These are phyloP conservation scores for Ilex paraguariensis DNA, from an alignment of 305 asterid species.

Conservation along the genomic window DNA sequence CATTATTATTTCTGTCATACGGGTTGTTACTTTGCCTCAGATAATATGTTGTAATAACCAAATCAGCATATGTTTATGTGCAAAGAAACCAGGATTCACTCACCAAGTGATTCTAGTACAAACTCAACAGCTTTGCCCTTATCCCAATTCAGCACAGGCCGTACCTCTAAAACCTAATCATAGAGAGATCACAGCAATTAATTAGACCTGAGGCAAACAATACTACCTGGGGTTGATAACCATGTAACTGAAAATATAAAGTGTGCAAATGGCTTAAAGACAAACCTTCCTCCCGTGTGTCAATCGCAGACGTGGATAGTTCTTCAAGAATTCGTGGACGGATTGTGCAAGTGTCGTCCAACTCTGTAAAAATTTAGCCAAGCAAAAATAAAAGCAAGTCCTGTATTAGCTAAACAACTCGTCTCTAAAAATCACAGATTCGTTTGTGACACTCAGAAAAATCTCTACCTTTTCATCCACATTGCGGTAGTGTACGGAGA, in stretches of 20 bases:
- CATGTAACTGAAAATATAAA: neutral
- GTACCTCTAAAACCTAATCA: slow-evolving; percentile 79
- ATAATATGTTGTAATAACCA: neutral
- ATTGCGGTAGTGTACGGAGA: slow-evolving; percentile 90
- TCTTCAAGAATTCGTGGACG: slow-evolving; percentile 54
- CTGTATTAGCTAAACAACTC: too few species aligned
- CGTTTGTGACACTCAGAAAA: neutral
- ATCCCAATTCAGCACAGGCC: slow-evolving; percentile 93
- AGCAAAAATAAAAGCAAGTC: neutral
- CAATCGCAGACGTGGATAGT: slow-evolving; percentile 74
- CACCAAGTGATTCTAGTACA: slow-evolving; percentile 89
- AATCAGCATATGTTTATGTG: neutral
- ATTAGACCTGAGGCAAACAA: neutral
- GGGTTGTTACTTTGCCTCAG: too few species aligned
- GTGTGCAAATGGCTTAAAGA: slow-evolving; percentile 7
- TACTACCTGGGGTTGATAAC: neutral
- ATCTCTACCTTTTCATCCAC: slow-evolving; percentile 68
- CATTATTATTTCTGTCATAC: neutral
- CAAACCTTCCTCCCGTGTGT: slow-evolving; percentile 97
- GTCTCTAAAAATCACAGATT: neutral
- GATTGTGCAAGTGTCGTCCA: slow-evolving; percentile 59
- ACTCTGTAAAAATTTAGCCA: slow-evolving; percentile 39
- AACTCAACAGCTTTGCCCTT: slow-evolving; percentile 98
- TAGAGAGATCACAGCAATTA: slow-evolving; percentile 1
- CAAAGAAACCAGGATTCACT: slow-evolving; percentile 20